Evolutionary conservation across 495 filamentous ascomycete species (phyloP).

Genomic region (Niebla homalea): DNA sequence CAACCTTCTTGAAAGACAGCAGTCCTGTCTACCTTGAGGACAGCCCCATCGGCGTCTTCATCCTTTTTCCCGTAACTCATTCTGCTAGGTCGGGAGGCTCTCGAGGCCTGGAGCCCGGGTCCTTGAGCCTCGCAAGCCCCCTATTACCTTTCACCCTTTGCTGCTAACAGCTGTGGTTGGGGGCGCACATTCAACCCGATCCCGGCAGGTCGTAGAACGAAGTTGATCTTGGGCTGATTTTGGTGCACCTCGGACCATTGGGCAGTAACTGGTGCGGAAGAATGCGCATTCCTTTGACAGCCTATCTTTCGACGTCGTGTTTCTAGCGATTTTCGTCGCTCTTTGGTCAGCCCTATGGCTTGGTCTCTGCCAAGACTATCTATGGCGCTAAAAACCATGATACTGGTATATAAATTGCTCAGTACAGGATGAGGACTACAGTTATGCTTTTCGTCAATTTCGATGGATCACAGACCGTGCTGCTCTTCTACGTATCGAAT

Average conservation of each 20-base stretch:
- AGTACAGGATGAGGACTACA: too few species aligned
- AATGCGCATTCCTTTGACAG: background rate
- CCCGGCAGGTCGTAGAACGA: background rate
- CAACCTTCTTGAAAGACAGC: slow-evolving; percentile 98
- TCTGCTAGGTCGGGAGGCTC: slow-evolving; percentile 14
- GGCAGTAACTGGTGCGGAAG: too few species aligned
- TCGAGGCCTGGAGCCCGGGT: background rate
- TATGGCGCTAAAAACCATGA: too few species aligned
- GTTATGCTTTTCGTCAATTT: too few species aligned
- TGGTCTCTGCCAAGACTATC: background rate
- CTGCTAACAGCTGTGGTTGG: background rate
- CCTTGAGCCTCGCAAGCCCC: background rate
- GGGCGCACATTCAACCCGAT: background rate
- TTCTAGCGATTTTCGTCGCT: slow-evolving; percentile 4
- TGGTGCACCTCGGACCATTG: background rate
- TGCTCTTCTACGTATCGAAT: too few species aligned
- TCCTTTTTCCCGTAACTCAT: slow-evolving; percentile 99
- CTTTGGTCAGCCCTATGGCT: background rate
- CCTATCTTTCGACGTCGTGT: slow-evolving; percentile 1
- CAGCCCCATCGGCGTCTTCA: slow-evolving; percentile 83
- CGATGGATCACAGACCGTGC: too few species aligned
- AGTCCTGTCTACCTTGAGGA: slow-evolving; percentile 94
- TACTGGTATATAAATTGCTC: too few species aligned
- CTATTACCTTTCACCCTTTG: background rate
- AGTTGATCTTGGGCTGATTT: background rate